Conservation (phyloP, 176 grass and related monocot genomes). For the Juncus effusus region DNA sequence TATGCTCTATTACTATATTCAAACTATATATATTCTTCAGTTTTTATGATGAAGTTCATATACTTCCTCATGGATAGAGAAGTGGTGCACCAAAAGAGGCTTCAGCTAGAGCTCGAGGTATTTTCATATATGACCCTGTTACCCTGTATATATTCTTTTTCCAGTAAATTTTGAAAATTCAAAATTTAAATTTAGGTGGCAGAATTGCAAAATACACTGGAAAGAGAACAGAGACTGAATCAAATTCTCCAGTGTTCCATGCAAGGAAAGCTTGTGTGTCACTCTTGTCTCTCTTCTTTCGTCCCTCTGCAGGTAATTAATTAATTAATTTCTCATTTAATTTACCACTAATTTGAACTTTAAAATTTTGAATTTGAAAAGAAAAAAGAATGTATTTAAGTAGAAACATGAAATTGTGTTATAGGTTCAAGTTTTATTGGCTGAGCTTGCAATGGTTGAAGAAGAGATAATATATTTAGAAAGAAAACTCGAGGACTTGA, state of each 20-base stretch:
- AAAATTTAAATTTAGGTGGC: slow-evolving; percentile 40
- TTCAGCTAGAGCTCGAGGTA: slow-evolving; percentile 65
- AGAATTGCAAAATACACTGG: slow-evolving; percentile 54
- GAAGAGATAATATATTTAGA: slow-evolving; percentile 85
- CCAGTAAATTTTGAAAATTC: not conserved
- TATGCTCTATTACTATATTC: slow-evolving; percentile 2
- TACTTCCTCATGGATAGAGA: slow-evolving; percentile 66
- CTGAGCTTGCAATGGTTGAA: slow-evolving; percentile 72
- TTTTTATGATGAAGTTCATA: slow-evolving; percentile 54
- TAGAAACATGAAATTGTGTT: not conserved
- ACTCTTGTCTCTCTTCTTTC: slow-evolving; percentile 54
- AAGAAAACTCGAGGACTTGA: slow-evolving; percentile 71
- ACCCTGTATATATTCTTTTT: not conserved
- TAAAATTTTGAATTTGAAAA: slow-evolving; percentile 10
- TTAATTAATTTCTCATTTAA: not conserved
- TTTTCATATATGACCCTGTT: not conserved
- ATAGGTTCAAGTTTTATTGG: slow-evolving; percentile 58
- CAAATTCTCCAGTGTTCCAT: slow-evolving; percentile 64
- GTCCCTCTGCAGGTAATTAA: slow-evolving; percentile 53
- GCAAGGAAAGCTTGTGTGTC: slow-evolving; percentile 57
- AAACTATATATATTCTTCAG: slow-evolving; percentile 22
- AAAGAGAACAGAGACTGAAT: slow-evolving; percentile 64
- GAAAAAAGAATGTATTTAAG: not conserved
- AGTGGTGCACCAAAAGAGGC: slow-evolving; percentile 37
- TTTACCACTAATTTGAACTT: not conserved